phyloP scores from a whole-genome alignment of 495 filamentous ascomycete genomes.

The Filosporella fistucella region DNA sequence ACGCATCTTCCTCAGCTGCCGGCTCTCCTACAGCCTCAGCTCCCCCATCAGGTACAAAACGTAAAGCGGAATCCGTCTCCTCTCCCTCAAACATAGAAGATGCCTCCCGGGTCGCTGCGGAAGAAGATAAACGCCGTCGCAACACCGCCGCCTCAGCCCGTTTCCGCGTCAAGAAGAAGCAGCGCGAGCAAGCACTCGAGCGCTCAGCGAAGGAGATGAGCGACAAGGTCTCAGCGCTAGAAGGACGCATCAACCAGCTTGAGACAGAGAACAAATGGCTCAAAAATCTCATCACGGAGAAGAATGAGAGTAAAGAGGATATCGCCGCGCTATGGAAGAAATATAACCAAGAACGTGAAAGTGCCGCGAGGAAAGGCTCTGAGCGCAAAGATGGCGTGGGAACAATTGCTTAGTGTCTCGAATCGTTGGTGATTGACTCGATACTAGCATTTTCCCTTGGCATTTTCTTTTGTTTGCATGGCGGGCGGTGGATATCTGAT shows the following conservation, averaged over 20 bases:
- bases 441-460: no score
- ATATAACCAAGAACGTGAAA: conserved; percentile 17
- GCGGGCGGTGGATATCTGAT: background rate
- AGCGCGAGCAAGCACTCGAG: conserved; percentile 91
- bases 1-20: conserved; percentile 32
- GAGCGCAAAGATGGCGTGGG: conserved; percentile 24
- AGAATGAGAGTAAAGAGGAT: conserved; percentile 61
- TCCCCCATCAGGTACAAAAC: conserved; percentile 43
- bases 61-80: conserved; percentile 40
- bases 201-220: conserved; percentile 84
- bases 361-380: conserved; percentile 15
- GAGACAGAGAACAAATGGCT: conserved; percentile 98
- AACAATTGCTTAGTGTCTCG: conserved; percentile 1
- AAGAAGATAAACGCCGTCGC: conserved; percentile 94
- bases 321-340: conserved; percentile 29
- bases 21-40: conserved; percentile 32
- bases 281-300: conserved; percentile 89
- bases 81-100: conserved; percentile 49
- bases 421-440: no score
- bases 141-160: conserved; percentile 94
- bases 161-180: conserved; percentile 99
- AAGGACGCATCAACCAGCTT: conserved; percentile 76
- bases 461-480: no score
- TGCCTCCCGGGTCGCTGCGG: conserved; percentile 70
- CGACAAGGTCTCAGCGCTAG: conserved; percentile 75